Evolutionary conservation across 805 yeast species (phyloP), one percentile per base, ranked within the genome.

Genomic region (Zygoascus flipseniorum): DNA sequence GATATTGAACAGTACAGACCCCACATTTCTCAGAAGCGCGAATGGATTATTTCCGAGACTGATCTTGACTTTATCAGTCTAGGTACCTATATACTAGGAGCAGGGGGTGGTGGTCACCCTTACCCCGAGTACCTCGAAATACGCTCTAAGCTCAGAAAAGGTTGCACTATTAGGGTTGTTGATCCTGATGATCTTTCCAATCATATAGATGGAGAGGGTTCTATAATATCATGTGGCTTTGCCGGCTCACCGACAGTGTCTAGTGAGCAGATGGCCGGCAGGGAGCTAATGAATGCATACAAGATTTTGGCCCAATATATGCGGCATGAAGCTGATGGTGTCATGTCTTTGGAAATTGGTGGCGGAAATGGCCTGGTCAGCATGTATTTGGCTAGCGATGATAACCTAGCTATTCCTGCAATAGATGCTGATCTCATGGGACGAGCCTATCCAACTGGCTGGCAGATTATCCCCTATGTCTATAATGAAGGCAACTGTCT

Each of bases 51-150:
- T 19, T 64, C 72, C 2, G 77, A 69, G 54, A 62, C 62, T 2
- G 80, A 76, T 61, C 56, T 65, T 48, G 78, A 75, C 39, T 69
- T 68, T 54, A 55, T 76, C 11, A 60, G 71, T 35, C 68, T 73
- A 49, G 81, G 80, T n/a, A 62, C 72, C 26, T 76, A 76, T 57
- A 73, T 76, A 51, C 66, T 76, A 4, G 80, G 80, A 8, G 72
- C 76, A 61, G 80, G 80, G 2, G 80, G 80, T 13, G 80, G 80
- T 31, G 80, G 80, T 42, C 69, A 69, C 50, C 79, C 80, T 20
- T 73, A 75, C 60, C 64, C 76, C 4, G 60, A 59, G 18, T 73
- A 59, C 55, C 62, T 76, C 32, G 72, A 69, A 46, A 57, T 67
- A 0, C 39, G 55, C 46, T 69, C 69, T 50, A 53, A 65, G 50